A percentile compares a stretch with the other conserved stretches of the same genome.
These are phyloP conservation scores for Penicillium pancosmium DNA, from an alignment of 495 filamentous ascomycete species.

Conservation along the genomic window DNA sequence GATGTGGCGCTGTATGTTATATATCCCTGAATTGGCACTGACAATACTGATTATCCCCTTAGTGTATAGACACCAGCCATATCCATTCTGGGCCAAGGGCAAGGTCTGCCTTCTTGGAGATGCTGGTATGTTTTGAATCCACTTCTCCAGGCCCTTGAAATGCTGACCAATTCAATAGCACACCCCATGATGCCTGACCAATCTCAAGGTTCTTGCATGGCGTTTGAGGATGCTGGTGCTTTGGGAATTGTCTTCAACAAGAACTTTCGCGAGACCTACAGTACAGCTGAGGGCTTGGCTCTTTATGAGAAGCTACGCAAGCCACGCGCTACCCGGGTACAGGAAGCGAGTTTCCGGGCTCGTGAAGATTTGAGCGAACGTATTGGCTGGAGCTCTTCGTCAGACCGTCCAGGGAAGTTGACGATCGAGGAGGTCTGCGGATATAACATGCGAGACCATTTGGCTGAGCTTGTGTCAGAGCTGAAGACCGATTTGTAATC, in stretches of 20 bases:
- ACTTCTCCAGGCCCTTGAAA: background rate
- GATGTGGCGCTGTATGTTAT: slow-evolving; percentile 31
- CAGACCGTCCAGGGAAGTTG: slow-evolving; percentile 28
- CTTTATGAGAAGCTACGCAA: slow-evolving; percentile 47
- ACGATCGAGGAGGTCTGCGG: slow-evolving; percentile 38
- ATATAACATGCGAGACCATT: slow-evolving; percentile 29
- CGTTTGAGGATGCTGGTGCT: slow-evolving; percentile 44
- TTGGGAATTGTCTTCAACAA: slow-evolving; percentile 39
- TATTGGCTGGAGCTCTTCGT: slow-evolving; percentile 29
- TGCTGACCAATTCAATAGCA: slow-evolving; percentile 19
- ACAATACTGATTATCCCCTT: background rate
- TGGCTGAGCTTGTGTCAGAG: slow-evolving; percentile 18
- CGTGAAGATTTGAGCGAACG: slow-evolving; percentile 33
- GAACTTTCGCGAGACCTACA: slow-evolving; percentile 28
- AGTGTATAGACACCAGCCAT: slow-evolving; percentile 34
- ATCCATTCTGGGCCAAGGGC: slow-evolving; percentile 31
- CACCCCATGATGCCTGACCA: slow-evolving; percentile 57
- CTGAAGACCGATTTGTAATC: background rate
- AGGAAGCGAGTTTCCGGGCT: slow-evolving; percentile 38
- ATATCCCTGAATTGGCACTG: background rate
- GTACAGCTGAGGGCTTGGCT: slow-evolving; percentile 28
- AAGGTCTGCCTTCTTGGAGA: slow-evolving; percentile 33
- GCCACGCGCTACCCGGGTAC: slow-evolving; percentile 40
- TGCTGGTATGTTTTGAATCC: slow-evolving; percentile 20
- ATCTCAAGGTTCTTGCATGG: slow-evolving; percentile 40